Evolutionary conservation across 345 rosid species (phyloP).

Genomic region (Populus ilicifolia): DNA sequence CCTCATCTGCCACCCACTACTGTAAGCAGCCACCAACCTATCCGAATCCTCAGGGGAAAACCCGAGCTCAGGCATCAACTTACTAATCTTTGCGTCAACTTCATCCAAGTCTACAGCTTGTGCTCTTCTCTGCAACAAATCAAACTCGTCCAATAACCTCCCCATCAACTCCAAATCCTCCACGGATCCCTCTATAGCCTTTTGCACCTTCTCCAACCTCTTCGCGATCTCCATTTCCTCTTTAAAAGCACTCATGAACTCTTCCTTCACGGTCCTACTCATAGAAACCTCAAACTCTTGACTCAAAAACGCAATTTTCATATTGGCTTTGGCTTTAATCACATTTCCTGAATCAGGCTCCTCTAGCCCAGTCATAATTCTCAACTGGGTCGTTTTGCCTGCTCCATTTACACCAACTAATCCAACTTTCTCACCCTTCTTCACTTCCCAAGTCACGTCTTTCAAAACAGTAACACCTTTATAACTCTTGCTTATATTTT

Average conservation of each 20-base stretch:
- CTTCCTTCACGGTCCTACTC: slow-evolving; percentile 84
- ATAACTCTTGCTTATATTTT: slow-evolving; percentile 70
- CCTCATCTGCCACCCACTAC: slow-evolving; percentile 99
- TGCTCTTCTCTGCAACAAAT: slow-evolving; percentile 77
- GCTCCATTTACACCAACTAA: slow-evolving; percentile 93
- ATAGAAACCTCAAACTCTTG: slow-evolving; percentile 92
- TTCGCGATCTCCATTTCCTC: slow-evolving; percentile 83
- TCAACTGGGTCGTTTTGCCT: slow-evolving; percentile 91
- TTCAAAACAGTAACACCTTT: slow-evolving; percentile 81
- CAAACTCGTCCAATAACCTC: slow-evolving; percentile 89
- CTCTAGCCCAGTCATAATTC: slow-evolving; percentile 79
- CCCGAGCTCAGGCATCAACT: slow-evolving; percentile 90
- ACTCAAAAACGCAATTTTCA: slow-evolving; percentile 76
- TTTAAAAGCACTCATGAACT: slow-evolving; percentile 76
- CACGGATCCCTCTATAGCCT: slow-evolving; percentile 68
- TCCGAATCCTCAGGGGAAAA: slow-evolving; percentile 75
- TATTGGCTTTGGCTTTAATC: slow-evolving; percentile 60
- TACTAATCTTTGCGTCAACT: slow-evolving; percentile 80
- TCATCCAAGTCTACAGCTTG: slow-evolving; percentile 65
- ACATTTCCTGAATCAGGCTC: slow-evolving; percentile 90
- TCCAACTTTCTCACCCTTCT: slow-evolving; percentile 85
- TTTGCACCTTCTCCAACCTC: slow-evolving; percentile 74
- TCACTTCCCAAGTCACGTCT: slow-evolving; percentile 87
- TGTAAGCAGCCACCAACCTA: slow-evolving; percentile 89
- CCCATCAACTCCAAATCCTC: slow-evolving; percentile 96